Evolutionary conservation across 768 basidiomycete genomes (phyloP).

Genomic region (Macrolepiota albuminosa): DNA sequence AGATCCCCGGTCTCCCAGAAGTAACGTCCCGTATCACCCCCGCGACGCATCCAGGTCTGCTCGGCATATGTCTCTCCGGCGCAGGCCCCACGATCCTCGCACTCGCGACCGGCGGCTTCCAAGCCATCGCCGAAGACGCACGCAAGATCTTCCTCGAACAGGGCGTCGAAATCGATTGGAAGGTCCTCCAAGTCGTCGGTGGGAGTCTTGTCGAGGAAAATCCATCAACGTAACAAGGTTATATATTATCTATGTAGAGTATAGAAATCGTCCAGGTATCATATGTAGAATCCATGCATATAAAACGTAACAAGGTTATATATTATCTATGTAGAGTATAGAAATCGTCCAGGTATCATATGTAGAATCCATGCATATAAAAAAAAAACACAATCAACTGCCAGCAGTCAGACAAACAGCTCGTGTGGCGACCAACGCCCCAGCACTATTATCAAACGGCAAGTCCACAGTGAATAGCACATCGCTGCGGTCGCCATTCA

Average conservation of each 20-base stretch:
- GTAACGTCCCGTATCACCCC: conserved; percentile 90
- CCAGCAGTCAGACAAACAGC: conserved; percentile 90
- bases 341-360: background rate
- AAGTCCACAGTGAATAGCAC: conserved; percentile 88
- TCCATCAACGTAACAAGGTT: background rate
- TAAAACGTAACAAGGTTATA: background rate
- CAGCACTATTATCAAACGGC: conserved; percentile 64
- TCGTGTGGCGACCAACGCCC: conserved; percentile 74
- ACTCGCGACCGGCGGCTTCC: conserved; percentile 81
- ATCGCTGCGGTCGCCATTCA: conserved; percentile 85
- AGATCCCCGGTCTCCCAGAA: conserved; percentile 96
- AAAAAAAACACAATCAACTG: conserved; percentile 31
- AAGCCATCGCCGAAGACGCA: conserved; percentile 81
- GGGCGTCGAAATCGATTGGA: conserved; percentile 86
- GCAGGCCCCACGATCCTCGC: conserved; percentile 98
- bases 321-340: conserved; percentile 1
- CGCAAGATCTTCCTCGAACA: conserved; percentile 64
- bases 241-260: conserved; percentile 2
- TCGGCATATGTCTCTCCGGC: conserved; percentile 96
- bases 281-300: background rate
- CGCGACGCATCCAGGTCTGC: conserved; percentile 82
- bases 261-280: background rate
- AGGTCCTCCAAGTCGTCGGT: conserved; percentile 63
- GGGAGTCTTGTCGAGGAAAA: conserved; percentile 33
- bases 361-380: no score